Evolutionary conservation across 2,329 filamentous ascomycete genomes (phyloP), one percentile per base, ranked within the genome.

Genomic region (Curvularia sp.): DNA sequence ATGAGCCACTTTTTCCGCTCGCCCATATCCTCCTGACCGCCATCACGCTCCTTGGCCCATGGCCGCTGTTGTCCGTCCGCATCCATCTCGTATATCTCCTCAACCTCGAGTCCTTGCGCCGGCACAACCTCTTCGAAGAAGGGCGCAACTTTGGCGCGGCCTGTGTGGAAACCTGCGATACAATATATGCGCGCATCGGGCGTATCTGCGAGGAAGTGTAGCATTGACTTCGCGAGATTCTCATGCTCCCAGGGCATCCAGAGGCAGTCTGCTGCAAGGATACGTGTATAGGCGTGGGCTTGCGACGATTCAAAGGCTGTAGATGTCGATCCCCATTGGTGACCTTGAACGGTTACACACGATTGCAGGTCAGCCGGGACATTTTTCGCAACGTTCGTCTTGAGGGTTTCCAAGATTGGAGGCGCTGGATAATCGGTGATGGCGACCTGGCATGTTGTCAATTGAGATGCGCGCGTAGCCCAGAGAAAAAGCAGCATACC

Each of bases 241-340:
- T 76, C 81, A 75, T 92, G 90, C 79, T 92, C 85, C 79, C 83
- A 84, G 1, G 86, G 85, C 87, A 92, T 91, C 89, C 89, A 92
- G 56, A 90, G 82, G 69, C 89, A 91, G 76, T 92, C 89, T 61
- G 88, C 87, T 0, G 86, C 87, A n/a, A 91, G 76, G 41, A 92
- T 80, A 57, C 87, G 83, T 46, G 86, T 86, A 69, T 88, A 91
- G 1, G 64, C 57, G 8, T 77, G 76, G 12, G 75, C 75, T 50
- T 78, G 63, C 1, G 65, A 50, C 6, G 44, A 24, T 12, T 80
- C 76, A 49, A 85, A 80, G 26, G 72, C 42, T 15, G 77, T 75
- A 13, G 75, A 68, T 1, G 85, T 71, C 18, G 83, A 82, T 6
- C 89, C 88, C 89, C 89, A 92, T 38, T 80, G 77, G 67, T 92